Evolutionary conservation across 192 early-diverging fungal species (phyloP).

Genomic region (Coemansia sp.): DNA sequence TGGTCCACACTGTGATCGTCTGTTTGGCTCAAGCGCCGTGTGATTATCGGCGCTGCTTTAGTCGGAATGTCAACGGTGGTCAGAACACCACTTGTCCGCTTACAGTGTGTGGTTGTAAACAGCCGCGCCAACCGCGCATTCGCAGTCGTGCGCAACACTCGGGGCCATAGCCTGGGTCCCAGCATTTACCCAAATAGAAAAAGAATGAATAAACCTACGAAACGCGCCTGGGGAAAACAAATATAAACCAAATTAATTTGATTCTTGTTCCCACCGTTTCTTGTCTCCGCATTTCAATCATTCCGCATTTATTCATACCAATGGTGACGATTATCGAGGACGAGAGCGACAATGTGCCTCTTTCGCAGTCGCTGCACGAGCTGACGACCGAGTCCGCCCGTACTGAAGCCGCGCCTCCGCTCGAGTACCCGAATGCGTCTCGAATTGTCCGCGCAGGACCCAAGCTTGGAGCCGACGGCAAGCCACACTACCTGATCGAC

Average conservation of each 20-base stretch:
- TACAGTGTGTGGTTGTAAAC: neutral
- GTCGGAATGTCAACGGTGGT: constrained; percentile 35
- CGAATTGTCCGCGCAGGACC: constrained; percentile 42
- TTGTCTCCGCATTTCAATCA: neutral
- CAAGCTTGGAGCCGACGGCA: constrained; percentile 37
- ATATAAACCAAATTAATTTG: neutral
- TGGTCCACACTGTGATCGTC: constrained; percentile 8
- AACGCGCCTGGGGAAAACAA: neutral
- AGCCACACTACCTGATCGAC: constrained; percentile 52
- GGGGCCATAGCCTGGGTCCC: too few species aligned
- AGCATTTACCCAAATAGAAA: too few species aligned
- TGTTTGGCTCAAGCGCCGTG: constrained; percentile 3
- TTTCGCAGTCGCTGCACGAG: constrained; percentile 23
- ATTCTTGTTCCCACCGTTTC: neutral
- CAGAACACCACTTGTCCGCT: neutral
- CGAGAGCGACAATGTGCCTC: constrained; percentile 39
- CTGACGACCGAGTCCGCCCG: constrained; percentile 3
- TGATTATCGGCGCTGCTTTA: constrained; percentile 31
- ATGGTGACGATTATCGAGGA: constrained; percentile 41
- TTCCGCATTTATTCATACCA: neutral
- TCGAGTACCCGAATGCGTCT: constrained; percentile 40
- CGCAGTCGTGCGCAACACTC: neutral
- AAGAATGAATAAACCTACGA: neutral
- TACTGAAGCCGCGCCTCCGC: constrained; percentile 17
- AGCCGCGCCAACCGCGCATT: neutral